Evolutionary conservation across 2,329 filamentous ascomycete genomes (phyloP).

Genomic region (Bimuria novae-zelandiae): DNA sequence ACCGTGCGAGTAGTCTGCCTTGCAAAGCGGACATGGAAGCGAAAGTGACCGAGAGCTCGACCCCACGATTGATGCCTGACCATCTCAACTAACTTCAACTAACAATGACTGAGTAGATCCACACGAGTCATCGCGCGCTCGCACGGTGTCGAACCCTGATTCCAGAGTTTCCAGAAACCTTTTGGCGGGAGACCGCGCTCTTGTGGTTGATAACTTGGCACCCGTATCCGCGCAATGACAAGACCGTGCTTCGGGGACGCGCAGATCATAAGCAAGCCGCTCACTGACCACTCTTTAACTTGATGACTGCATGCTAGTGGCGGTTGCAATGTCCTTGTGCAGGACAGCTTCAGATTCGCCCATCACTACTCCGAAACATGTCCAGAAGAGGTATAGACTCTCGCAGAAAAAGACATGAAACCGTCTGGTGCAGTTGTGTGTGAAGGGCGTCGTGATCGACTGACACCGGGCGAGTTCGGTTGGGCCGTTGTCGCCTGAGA

Average conservation of each 20-base stretch:
- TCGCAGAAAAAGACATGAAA: too few relatives aligned
- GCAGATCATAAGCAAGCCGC: constrained; percentile 8
- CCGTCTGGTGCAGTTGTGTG: too few relatives aligned
- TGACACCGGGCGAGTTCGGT: too few relatives aligned
- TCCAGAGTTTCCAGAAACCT: constrained; percentile 4
- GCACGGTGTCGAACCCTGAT: background rate
- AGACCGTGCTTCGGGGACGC: constrained; percentile 11
- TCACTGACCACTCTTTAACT: constrained; percentile 22
- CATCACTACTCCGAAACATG: background rate
- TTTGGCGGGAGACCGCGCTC: background rate
- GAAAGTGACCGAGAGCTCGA: background rate
- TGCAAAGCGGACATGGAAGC: background rate
- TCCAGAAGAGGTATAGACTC: too few relatives aligned
- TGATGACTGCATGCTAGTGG: background rate
- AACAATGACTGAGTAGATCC: background rate
- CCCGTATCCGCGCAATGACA: constrained; percentile 4
- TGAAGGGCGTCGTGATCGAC: background rate
- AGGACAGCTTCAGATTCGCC: background rate
- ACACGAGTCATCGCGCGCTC: constrained; percentile 6
- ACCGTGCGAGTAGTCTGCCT: background rate
- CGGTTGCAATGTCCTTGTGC: background rate
- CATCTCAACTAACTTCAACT: too few relatives aligned
- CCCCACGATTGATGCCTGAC: background rate
- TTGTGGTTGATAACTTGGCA: background rate
- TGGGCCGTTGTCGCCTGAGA: too few relatives aligned